phyloP scores from a whole-genome alignment of 805 yeast species.

The Monosporozyma siamensis region DNA sequence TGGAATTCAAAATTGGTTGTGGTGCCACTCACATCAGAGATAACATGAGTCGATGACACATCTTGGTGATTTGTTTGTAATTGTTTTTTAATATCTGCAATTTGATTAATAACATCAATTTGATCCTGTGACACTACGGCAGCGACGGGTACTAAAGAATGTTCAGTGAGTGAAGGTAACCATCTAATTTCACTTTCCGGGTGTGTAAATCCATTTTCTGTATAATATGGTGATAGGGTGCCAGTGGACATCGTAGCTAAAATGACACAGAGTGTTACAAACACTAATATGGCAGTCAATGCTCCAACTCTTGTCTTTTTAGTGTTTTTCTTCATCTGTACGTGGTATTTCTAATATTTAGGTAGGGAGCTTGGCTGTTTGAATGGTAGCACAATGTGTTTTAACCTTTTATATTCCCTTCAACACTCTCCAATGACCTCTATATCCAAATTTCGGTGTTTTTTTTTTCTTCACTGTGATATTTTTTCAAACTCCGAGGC shows the following conservation, averaged over 20 bases:
- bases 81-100: constrained; percentile 1
- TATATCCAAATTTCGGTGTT: no score
- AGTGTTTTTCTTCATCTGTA: not conserved
- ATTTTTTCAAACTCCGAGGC: no score
- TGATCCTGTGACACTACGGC: not conserved
- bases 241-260: not conserved
- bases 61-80: not conserved
- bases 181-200: not conserved
- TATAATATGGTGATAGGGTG: not conserved
- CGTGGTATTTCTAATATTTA: no score
- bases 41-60: not conserved
- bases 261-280: not conserved
- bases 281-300: not conserved
- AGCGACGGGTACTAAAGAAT: no score
- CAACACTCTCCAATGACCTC: no score
- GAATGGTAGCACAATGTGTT: no score
- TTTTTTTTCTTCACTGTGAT: no score
- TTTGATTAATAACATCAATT: not conserved
- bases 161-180: not conserved
- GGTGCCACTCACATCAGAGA: not conserved
- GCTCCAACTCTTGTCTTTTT: not conserved
- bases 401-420: no score
- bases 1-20: constrained; percentile 25
- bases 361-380: no score
- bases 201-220: not conserved